Evolutionary conservation across 345 rosid species (phyloP), one percentile per base, ranked within the genome.

Genomic region (Durio zibethinus): DNA sequence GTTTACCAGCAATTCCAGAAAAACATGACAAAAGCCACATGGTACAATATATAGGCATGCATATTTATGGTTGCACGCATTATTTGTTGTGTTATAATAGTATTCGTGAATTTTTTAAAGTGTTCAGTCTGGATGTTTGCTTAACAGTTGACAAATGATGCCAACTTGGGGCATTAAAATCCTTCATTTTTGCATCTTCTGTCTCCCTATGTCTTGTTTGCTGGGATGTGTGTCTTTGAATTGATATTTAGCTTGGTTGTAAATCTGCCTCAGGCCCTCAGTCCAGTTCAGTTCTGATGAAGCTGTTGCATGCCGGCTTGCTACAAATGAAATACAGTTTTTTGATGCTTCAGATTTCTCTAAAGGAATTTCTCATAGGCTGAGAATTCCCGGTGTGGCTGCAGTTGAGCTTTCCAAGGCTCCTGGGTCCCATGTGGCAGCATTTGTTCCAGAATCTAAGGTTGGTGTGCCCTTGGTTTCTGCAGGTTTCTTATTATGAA

Each of bases 381-480:
- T 94, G 53, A 88, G 98, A 83, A 76, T 88, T 80, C 95, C 93
- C 43, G 90, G 95, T 1, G 81, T 93, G 57, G 90, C 97, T 72
- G 94, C 90, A n/a, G 69, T 89, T 81, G 94, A 91, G 91, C 94
- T 94, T 48, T 93, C 98, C 20, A 85, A 85, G 85, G 75, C 79
- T 10, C 93, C 98, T 43, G 98, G 95, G 33, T 88, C 94, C 40
- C 90, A 94, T 77, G 84, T 94, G 76, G 98, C 93, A 42, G 91
- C 87, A 63, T 94, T 86, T 90, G 91, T 94, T 82, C 95, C 97
- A 10, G 98, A 94, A 83, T 86, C 92, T 10, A 93, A 94, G 98
- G 98, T 94, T 43, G 42, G 82, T 72, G 20, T 62, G 78, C 52
- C 61, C 4, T 70, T 29, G 27, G 18, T 38, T 66, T 40, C 16